A percentile compares a stretch with the other conserved stretches of the same genome.
These are phyloP conservation scores for Magnolia sinica DNA, from an alignment of 164 flowering plant genomes.

Conservation along the genomic window DNA sequence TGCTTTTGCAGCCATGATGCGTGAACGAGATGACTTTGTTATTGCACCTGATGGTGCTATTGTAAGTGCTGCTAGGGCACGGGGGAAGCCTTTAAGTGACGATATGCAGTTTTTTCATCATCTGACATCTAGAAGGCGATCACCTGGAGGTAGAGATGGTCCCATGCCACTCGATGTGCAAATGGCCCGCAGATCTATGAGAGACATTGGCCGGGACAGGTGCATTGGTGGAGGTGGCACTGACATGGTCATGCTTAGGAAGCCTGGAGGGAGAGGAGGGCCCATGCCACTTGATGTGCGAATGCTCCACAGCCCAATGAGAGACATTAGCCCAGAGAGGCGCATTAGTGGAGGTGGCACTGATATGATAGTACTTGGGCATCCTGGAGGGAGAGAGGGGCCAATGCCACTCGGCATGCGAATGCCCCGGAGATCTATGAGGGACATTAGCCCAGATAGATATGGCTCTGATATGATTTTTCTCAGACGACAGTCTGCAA, in stretches of 20 bases:
- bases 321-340: slow-evolving; percentile 48
- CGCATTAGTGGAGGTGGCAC: slow-evolving; percentile 32
- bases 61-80: slow-evolving; percentile 38
- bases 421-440: slow-evolving; percentile 37
- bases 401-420: slow-evolving; percentile 31
- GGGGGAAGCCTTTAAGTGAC: slow-evolving; percentile 39
- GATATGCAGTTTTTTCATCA: slow-evolving; percentile 34
- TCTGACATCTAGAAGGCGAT: slow-evolving; percentile 43
- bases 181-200: slow-evolving; percentile 38
- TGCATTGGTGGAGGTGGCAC: slow-evolving; percentile 31
- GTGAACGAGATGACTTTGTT: slow-evolving; percentile 34
- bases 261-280: slow-evolving; percentile 32
- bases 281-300: slow-evolving; percentile 31
- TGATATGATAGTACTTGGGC: slow-evolving; percentile 35
- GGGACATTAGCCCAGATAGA: slow-evolving; percentile 48
- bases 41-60: slow-evolving; percentile 36
- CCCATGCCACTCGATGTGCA: slow-evolving; percentile 31
- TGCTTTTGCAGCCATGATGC: slow-evolving; percentile 26
- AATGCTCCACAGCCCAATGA: slow-evolving; percentile 38
- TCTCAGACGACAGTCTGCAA: slow-evolving; percentile 15
- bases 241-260: slow-evolving; percentile 35
- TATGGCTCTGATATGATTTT: slow-evolving; percentile 38
- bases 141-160: slow-evolving; percentile 32
- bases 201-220: slow-evolving; percentile 48
- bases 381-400: slow-evolving; percentile 27